A percentile compares a stretch with the other conserved stretches of the same genome.
Evolutionary conservation across 1,284 basidiomycete species (phyloP).

Genomic region (Cystobasidium slooffiae): DNA sequence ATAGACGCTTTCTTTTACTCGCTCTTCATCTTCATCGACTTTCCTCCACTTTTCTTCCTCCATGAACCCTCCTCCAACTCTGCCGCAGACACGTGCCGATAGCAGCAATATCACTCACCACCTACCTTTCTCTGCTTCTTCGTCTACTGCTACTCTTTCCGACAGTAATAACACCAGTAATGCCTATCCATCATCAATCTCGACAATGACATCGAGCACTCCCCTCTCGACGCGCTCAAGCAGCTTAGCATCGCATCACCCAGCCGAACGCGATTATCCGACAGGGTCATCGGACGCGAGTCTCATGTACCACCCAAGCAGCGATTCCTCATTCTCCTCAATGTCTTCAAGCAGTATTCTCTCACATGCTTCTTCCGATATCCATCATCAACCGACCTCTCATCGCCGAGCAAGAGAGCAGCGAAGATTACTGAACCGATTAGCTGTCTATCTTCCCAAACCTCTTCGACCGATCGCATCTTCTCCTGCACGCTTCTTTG

Average conservation of each 20-base stretch:
- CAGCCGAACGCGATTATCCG: not conserved
- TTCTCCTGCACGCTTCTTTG: conserved; percentile 6
- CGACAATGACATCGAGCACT: not conserved
- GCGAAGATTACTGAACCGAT: conserved; percentile 24
- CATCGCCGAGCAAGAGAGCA: conserved; percentile 15
- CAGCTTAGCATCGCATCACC: not conserved
- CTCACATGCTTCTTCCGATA: conserved; percentile 1
- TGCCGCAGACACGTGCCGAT: conserved; percentile 1
- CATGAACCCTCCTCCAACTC: not conserved
- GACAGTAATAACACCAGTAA: not conserved
- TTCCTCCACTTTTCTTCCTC: not conserved
- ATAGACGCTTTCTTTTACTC: not conserved
- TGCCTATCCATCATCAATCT: not conserved
- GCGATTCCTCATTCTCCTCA: conserved; percentile 1
- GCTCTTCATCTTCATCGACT: not conserved
- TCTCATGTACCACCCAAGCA: not conserved
- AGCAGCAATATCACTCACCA: no score
- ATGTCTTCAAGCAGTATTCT: not conserved
- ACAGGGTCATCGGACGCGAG: not conserved
- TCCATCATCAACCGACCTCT: not conserved
- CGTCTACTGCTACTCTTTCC: not conserved
- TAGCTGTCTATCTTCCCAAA: conserved; percentile 34
- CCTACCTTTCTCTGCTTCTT: not conserved
- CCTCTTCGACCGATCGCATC: conserved; percentile 28
- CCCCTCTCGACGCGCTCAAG: not conserved